Conservation (phyloP, 2,329 filamentous ascomycete genomes). For the Trichoderma atrobrunneum region DNA sequence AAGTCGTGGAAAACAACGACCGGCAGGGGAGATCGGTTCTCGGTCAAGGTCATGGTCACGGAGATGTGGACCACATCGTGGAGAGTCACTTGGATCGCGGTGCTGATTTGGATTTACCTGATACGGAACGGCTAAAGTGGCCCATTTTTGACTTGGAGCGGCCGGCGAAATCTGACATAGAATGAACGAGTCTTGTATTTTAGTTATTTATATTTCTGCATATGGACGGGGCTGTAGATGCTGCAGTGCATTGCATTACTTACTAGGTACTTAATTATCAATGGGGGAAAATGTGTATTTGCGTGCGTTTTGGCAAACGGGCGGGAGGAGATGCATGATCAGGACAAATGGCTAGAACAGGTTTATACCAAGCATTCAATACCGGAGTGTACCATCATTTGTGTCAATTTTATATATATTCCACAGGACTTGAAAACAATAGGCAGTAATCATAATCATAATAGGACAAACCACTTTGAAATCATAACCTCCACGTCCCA, state of each 20-base stretch:
- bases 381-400: not conserved
- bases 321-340: not conserved
- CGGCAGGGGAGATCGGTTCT: slow-evolving; percentile 27
- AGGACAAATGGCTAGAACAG: slow-evolving; percentile 4
- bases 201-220: not conserved
- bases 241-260: not conserved
- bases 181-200: not conserved
- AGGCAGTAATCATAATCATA: not conserved
- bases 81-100: slow-evolving; percentile 61
- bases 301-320: not conserved
- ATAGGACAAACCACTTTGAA: not conserved
- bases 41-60: slow-evolving; percentile 47
- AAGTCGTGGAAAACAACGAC: slow-evolving; percentile 33
- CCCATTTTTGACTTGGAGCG: not conserved
- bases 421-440: not conserved
- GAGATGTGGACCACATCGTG: slow-evolving; percentile 63
- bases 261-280: not conserved
- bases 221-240: not conserved
- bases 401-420: not conserved
- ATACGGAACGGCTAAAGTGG: slow-evolving; percentile 55
- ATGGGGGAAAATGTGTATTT: too few relatives aligned
- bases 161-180: not conserved
- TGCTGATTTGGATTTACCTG: slow-evolving; percentile 65
- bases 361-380: slow-evolving; percentile 11
- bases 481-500: too few relatives aligned